Percentiles rank a stretch among this genome's conserved stretches.
These are phyloP conservation scores for Coccomyxa subellipsoidea DNA, from an alignment of 163 green algal genomes.

Conservation along the genomic window DNA sequence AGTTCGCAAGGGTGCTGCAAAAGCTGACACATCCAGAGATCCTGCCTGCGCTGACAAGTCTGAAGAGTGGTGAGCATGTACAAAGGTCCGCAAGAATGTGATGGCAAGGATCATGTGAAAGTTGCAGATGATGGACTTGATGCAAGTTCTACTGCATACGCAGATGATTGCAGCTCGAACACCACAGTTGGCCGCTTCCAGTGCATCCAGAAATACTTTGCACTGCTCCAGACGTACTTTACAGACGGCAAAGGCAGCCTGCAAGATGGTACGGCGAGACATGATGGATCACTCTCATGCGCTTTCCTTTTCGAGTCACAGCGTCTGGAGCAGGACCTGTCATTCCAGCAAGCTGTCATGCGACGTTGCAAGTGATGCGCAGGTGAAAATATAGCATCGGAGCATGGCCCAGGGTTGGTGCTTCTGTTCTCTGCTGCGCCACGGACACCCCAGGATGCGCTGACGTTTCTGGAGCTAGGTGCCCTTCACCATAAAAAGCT, in stretches of 20 bases:
- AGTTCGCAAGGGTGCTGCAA: not conserved
- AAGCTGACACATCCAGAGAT: not conserved
- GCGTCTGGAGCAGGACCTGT: too few species aligned
- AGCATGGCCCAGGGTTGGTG: not conserved
- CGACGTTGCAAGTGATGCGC: too few species aligned
- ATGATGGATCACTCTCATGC: too few species aligned
- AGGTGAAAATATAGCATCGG: not conserved
- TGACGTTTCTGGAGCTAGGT: not conserved
- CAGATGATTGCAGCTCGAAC: not conserved
- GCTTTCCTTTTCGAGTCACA: too few species aligned
- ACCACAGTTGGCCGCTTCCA: not conserved
- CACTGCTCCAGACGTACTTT: not conserved
- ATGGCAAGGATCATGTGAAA: too few species aligned
- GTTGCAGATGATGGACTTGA: too few species aligned
- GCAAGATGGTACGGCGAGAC: not conserved
- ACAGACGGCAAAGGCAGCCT: not conserved
- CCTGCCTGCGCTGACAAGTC: not conserved
- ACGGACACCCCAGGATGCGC: not conserved
- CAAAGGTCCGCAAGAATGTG: too few species aligned
- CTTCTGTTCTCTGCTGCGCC: not conserved
- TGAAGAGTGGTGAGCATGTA: not conserved
- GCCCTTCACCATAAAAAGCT: too few species aligned
- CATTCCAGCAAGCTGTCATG: too few species aligned
- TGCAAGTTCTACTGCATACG: too few species aligned
- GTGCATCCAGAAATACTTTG: constrained; percentile 1